Base-by-base conservation (phyloP, 495 filamentous ascomycete genomes). In the Penicillium malachiteum region DNA sequence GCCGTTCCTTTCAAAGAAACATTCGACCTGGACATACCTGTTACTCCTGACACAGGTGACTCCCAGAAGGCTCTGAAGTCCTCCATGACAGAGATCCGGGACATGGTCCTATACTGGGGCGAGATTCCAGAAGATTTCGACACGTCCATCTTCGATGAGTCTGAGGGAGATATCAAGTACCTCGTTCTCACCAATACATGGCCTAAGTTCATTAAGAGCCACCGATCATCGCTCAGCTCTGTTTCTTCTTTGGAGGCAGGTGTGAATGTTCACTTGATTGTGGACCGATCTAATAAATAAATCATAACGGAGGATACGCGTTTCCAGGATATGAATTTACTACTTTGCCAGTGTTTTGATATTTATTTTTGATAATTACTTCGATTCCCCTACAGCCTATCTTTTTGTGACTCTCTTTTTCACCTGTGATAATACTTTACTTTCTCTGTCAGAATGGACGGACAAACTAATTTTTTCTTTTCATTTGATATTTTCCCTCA, bases 121-220 rank as follows among this genome's bases (percentile, higher is more conserved):
- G 65, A 71, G 3, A 75, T 87, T 26, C 79, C 83, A 1, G 67
- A 64, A 5, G 70, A 60, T 0, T 87, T 88, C 46, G 72, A 77
- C 33, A 66, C 70, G 2, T 58, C 44, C 3, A 73, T 87, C 18
- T 88, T 89, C 47, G 81, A 86, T 48, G 72, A 65, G 1, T 84
- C 85, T 0, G 78, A 87, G 65, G 63, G 72, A 37, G 82, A 79
- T 50, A 82, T 88, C 71, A 87, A 86, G 71, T 85, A 87, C 57
- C 73, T 88, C 16, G 85, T 89, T 2, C 76, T 86, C 53, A 85
- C 82, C 6, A 87, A 88, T 63, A 88, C 86, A 9, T 89, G 85
- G 85, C 82, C 82, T 21, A 86, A 85, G 67, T 87, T 84, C 40
- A 77, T 87, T 41, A 47, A 45, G 48, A 52, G 48, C 26, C 59